These are phyloP conservation scores for Calonectria henricotiae DNA, from an alignment of 2,329 filamentous ascomycete genomes.

Conservation along the genomic window DNA sequence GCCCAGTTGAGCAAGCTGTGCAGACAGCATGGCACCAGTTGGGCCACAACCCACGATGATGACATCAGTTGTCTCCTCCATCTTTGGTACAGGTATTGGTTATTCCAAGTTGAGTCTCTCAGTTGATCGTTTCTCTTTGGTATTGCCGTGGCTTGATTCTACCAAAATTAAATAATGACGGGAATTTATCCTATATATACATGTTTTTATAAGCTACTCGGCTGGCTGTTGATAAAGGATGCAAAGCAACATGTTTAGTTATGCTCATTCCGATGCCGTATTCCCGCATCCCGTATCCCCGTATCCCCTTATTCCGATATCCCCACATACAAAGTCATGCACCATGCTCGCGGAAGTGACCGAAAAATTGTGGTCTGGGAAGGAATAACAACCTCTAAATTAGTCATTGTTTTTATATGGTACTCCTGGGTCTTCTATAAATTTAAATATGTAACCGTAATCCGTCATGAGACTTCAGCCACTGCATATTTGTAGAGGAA, in stretches of 20 bases:
- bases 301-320: background rate
- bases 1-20: constrained; percentile 33
- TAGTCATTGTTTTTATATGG: no score
- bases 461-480: no score
- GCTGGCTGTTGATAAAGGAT: background rate
- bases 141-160: background rate
- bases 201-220: background rate
- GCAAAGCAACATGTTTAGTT: background rate
- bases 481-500: no score
- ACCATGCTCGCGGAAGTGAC: no score
- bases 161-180: background rate
- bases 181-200: background rate
- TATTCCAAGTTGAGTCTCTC: background rate
- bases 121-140: background rate
- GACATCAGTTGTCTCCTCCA: constrained; percentile 48
- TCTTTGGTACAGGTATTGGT: background rate
- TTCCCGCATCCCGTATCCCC: background rate
- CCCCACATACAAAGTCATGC: no score
- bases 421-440: no score
- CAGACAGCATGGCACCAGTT: constrained; percentile 51
- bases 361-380: no score
- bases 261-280: background rate
- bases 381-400: no score
- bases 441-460: no score
- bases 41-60: constrained; percentile 51